phyloP scores from a whole-genome alignment of 2,329 filamentous ascomycete species.

The Scedosporium aurantiacum region DNA sequence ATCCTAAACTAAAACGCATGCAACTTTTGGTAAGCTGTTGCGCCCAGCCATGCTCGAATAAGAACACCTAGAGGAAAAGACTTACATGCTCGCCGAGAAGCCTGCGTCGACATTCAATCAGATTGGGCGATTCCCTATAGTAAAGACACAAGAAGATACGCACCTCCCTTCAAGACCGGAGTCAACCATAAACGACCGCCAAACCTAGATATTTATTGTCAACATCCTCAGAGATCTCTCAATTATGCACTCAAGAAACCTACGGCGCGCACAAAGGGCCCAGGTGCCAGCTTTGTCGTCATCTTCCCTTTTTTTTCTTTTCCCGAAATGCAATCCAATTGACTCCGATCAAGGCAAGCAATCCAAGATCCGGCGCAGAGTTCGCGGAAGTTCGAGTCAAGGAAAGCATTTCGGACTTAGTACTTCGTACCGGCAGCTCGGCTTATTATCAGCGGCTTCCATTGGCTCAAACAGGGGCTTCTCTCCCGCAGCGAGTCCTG shows the following conservation, averaged over 20 bases:
- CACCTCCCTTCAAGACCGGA: conserved; percentile 86
- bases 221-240: background rate
- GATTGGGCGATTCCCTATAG: background rate
- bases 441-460: background rate
- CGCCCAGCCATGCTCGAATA: background rate
- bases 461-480: background rate
- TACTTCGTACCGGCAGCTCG: background rate
- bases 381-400: too few relatives aligned
- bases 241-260: conserved; percentile 14
- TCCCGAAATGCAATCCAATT: background rate
- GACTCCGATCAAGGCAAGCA: background rate
- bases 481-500: background rate
- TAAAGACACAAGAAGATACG: conserved; percentile 11
- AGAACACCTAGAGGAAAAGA: background rate
- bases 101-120: conserved; percentile 14
- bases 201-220: conserved; percentile 44
- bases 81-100: conserved; percentile 30
- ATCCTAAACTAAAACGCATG: conserved; percentile 47
- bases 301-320: background rate
- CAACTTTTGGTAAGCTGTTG: background rate
- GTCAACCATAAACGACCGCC: conserved; percentile 74
- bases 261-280: conserved; percentile 41
- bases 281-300: conserved; percentile 4
- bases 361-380: background rate
- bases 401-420: background rate